Evolutionary conservation across 805 yeast species (phyloP), one percentile per base, ranked within the genome.

Genomic region (Yarrowia sp.): DNA sequence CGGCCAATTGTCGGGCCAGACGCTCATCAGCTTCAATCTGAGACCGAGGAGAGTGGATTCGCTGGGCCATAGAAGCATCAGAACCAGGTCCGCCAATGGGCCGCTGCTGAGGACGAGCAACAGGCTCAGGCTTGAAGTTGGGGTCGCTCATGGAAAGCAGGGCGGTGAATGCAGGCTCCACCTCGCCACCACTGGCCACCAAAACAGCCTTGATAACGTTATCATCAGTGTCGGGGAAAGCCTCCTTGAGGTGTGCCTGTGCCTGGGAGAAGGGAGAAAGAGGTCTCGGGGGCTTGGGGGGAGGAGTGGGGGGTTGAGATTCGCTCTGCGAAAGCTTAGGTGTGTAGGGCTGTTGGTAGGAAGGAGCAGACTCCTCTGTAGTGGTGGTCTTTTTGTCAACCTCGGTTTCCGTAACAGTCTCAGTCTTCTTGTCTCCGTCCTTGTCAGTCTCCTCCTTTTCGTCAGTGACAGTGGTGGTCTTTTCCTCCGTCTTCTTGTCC

Each of bases 151-250:
- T 77, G 69, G 83, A 90, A 66, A 93, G 79, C 71, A 92, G 78
- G 0, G 97, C 98, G 74, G 88, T 89, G 79, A 93, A 93, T 0
- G 97, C 96, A 1, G 89, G 86, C 70, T 91, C 97, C 48, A 90
- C 74, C 55, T 83, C 80, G 33, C 96, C 97, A 55, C 82, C 84
- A 17, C 96, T 85, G 2, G 98, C 98, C 73, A 95, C 89, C 65
- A 92, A 79, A 0, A 90, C 87, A 33, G 96, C 92, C 64, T 86
- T 84, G 67, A 90, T 80, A 70, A 86, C 83, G 67, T 85, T 83
- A 35, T 83, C 88, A 45, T 91, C 96, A 28, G 86, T 76, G 15
- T 79, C 77, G 1, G 99, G 98, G 74, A 93, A 93, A 0, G 98
- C 98, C 22, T 90, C 96, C 70, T 81, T 80, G 68, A 93, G 80